These are phyloP conservation scores for Sarocladium brachiariae DNA, from an alignment of 2,329 filamentous ascomycete species.

Conservation along the genomic window DNA sequence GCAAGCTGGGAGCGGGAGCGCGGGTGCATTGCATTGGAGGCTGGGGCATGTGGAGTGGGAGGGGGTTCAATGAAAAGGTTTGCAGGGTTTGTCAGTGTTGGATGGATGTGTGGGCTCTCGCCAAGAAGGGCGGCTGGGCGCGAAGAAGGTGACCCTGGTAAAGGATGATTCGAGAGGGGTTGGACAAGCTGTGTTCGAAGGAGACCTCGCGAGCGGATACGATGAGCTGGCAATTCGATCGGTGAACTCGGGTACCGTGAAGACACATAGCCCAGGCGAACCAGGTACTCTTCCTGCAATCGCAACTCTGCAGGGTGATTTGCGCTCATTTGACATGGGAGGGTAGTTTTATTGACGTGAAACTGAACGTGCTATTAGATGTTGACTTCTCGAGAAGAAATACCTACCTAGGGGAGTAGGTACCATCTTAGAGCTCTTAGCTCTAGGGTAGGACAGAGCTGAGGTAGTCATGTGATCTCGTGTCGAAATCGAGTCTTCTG, in stretches of 20 bases:
- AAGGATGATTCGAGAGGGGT: neutral
- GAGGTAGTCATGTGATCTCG: neutral
- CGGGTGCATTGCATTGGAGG: slow-evolving; percentile 9
- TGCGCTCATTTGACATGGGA: neutral
- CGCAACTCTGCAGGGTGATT: neutral
- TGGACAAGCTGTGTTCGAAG: neutral
- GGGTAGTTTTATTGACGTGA: neutral
- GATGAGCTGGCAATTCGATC: neutral
- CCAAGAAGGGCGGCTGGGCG: neutral
- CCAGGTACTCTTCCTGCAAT: no score
- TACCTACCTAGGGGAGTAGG: neutral
- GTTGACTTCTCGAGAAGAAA: no score
- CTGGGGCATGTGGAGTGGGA: neutral
- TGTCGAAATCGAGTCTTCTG: neutral
- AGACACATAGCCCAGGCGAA: no score
- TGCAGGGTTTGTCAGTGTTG: neutral
- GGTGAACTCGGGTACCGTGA: neutral
- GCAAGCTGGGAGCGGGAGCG: slow-evolving; percentile 4
- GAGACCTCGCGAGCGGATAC: neutral
- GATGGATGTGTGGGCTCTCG: neutral
- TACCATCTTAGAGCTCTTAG: no score
- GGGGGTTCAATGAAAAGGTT: neutral
- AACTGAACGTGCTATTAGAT: no score
- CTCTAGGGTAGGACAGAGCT: neutral
- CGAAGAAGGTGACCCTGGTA: neutral